Base-by-base conservation (phyloP, 192 early-diverging fungal species). In the Spizellomyces sp. region DNA sequence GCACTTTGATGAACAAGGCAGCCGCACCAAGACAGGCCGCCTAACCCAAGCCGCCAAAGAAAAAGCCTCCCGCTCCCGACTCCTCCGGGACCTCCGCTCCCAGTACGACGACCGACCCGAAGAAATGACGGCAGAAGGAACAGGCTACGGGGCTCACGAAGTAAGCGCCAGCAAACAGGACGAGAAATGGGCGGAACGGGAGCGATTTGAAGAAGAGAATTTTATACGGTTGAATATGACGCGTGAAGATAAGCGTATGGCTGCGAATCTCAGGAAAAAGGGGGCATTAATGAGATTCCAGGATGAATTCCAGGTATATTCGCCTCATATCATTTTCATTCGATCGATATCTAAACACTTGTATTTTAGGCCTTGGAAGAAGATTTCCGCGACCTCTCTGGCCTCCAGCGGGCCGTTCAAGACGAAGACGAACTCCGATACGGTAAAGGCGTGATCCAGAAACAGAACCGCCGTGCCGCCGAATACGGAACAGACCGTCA, bases 31-130 rank as follows among this genome's bases (percentile, higher is more conserved):
- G 75, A 71, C 81, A 36, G 84, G 90, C 58, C 83, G 84, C 62
- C 81, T 88, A 48, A 83, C 90, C 68, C 78, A 83, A 62, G 85
- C 90, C 22, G 62, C 89, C 65, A 75, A 82, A 71, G 86, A 89
- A 27, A 83, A 85, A 69, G 92, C 93, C 8, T 84, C 93, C 9
- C 83, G 89, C 61, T 95, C 96, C 5, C 84, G 93, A 12, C 79
- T 98, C 55, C 88, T 96, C 63, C 88, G 88, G 62, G 96, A 98
- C 67, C 71, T 98, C 15, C 84, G 89, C 75, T 73, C 79, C 10
- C 92, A 96, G 76, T 92, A 90, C 75, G 94, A 93, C 62, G 90
- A 94, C 75, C 87, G 90, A 12, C 95, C 95, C 0, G 94, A 97
- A 73, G 88, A 88, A 74, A 68, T 86, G 48, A 87, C 85, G 19